Percentiles rank a stretch among this genome's conserved stretches.
Conservation (phyloP, 805 yeast genomes). For the Wickerhamiella allomyrinae region DNA sequence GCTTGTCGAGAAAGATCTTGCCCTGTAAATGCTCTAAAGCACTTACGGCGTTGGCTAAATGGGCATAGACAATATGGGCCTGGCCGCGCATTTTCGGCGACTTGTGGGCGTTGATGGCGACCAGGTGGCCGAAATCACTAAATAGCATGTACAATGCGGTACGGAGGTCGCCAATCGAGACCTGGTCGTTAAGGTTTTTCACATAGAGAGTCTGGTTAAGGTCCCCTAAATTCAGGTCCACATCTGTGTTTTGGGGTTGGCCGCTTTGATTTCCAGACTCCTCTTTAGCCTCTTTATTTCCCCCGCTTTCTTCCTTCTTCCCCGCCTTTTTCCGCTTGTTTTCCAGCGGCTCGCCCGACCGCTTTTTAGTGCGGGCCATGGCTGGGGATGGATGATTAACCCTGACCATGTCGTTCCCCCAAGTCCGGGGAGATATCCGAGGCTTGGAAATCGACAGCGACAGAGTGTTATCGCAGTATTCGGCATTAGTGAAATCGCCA, state of each 20-base stretch:
- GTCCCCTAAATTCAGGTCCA: too few species aligned
- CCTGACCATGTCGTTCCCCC: constrained; percentile 10
- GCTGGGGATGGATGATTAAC: not conserved
- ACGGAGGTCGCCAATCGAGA: constrained; percentile 24
- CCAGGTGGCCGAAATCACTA: constrained; percentile 26
- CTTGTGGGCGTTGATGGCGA: constrained; percentile 26
- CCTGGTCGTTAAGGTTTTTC: constrained; percentile 27
- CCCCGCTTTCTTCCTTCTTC: too few species aligned
- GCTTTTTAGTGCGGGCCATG: not conserved
- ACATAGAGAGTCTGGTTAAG: constrained; percentile 30
- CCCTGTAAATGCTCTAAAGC: constrained; percentile 24
- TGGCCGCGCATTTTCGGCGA: constrained; percentile 30
- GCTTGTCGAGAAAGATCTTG: constrained; percentile 24
- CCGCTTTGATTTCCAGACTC: too few species aligned
- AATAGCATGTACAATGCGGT: constrained; percentile 25
- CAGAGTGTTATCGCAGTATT: constrained; percentile 35
- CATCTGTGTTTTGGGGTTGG: too few species aligned
- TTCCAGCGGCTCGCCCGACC: not conserved
- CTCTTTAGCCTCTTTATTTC: too few species aligned
- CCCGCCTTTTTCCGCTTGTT: not conserved
- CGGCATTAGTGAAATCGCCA: constrained; percentile 40
- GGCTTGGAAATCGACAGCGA: constrained; percentile 59
- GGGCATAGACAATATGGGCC: constrained; percentile 28
- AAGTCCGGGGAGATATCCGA: constrained; percentile 9
- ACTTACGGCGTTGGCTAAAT: constrained; percentile 19